Evolutionary conservation across 441 rosid genomes (phyloP), one percentile per base, ranked within the genome.

Genomic region (Rhodomyrtus psidioides): DNA sequence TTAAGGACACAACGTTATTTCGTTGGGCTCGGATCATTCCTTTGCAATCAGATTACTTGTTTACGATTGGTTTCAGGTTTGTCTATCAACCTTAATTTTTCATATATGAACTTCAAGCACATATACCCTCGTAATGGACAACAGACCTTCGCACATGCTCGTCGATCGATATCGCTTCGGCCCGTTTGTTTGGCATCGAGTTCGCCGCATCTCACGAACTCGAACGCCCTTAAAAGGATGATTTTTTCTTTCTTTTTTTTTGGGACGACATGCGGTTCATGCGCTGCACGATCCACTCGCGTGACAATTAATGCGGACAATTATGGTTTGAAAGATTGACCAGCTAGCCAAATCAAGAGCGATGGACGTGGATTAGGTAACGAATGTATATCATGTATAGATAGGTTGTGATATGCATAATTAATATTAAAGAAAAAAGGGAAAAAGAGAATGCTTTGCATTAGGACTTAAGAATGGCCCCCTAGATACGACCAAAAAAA

Each of bases 211-310:
- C 44, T 62, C 1, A 9, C 24, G 28, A 62, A 9, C 44, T 62
- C 14, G 44, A 30, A 62, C 5, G 17, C 30, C 14, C 8, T 62
- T 30, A 28, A 30, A 16, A 16, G 44, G 42, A 62, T 2, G 74
- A 60, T n/a, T n/a, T n/a, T n/a, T n/a, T n/a, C n/a, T 34, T 34
- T 34, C 4, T 34, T 34, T 4, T 2, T 28, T 62, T 8, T 42
- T 10, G 2, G 19, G 26, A 65, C 1, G 1, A 34, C 7, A 7
- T 10, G 8, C 4, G 2, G 26, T 8, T 0, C 7, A 2, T 0
- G 7, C 2, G 46, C 21, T 9, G 4, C 24, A 42, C 46, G 2
- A 19, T 34, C 23, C 74, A 65, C 2, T 65, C 19, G 26, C 0
- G 24, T 34, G 26, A 65, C 42, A 2, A 10, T 21, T 10, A 34